Evolutionary conservation across 768 basidiomycete species (phyloP), one percentile per base, ranked within the genome.

Genomic region (Candolleomyces eurysporus): DNA sequence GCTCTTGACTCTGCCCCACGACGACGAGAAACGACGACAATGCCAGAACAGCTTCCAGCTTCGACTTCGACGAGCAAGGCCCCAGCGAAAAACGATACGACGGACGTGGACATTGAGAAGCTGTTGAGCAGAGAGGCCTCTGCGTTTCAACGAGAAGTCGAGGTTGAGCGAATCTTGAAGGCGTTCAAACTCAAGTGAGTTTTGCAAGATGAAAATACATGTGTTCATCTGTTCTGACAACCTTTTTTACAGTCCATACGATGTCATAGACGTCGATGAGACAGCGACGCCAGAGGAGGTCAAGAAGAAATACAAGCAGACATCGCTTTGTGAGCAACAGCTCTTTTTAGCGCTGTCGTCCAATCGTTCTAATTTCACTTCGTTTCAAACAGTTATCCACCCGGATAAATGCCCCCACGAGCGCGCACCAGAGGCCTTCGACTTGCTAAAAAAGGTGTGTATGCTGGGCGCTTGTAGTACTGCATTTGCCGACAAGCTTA

Each of bases 151-250:
- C 84, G 93, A 31, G 93, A 94, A 73, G 76, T 92, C 26, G 92
- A 94, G 71, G 91, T 94, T 13, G 93, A 96, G 60, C 87, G 97
- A 26, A 94, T 99, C 64, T 78, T 98, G 53, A 90, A 88, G 67
- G 89, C 96, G 0, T 98, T 99, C 84, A 98, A 94, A 74, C 83
- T 98, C 67, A 99, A 98, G 95, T 96, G 61, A 66, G 87, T 76
- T 19, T 50, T 14, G 10, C 21, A 10, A 4, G n/a, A 42, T 16
- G 43, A 32, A 11, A 21, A n/a, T 30, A 5, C 19, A 55, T 5
- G 32, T 36, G 36, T 36, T 36, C 6, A 36, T 36, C 36, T 36
- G 53, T 9, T n/a, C 26, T 40, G 9, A 55, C 39, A n/a, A 17
- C 11, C 10, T 16, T 11, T 2, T 4, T n/a, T 39, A 39, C 57